Percentiles rank a stretch among this genome's conserved stretches.
phyloP scores from a whole-genome alignment of 2,329 filamentous ascomycete species.

The Diplodia seriata region DNA sequence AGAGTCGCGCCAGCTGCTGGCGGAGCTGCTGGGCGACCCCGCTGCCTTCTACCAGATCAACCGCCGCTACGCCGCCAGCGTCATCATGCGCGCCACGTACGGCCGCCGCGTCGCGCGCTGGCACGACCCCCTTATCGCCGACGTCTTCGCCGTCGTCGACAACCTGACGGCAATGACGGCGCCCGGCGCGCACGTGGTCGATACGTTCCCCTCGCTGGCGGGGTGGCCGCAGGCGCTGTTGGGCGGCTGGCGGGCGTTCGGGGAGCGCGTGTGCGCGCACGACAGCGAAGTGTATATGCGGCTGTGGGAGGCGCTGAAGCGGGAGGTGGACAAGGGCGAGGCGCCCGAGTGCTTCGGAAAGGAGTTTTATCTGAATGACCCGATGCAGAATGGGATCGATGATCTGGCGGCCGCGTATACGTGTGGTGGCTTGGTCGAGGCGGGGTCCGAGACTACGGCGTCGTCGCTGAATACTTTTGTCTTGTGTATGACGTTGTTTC shows the following conservation, averaged over 20 bases:
- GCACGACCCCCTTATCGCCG: slow-evolving; percentile 34
- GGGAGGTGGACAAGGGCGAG: slow-evolving; percentile 46
- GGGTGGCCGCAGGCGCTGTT: slow-evolving; percentile 43
- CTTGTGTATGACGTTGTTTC: slow-evolving; percentile 36
- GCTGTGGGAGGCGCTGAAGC: slow-evolving; percentile 44
- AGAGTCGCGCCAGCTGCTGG: slow-evolving; percentile 54
- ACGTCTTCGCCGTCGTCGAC: slow-evolving; percentile 39
- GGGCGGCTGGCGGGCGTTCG: slow-evolving; percentile 42
- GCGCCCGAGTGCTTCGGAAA: slow-evolving; percentile 39
- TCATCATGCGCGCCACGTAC: slow-evolving; percentile 49
- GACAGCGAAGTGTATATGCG: slow-evolving; percentile 48
- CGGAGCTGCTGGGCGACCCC: slow-evolving; percentile 48
- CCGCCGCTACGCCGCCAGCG: slow-evolving; percentile 42
- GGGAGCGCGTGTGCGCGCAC: slow-evolving; percentile 47
- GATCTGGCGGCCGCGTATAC: slow-evolving; percentile 27
- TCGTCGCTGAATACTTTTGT: slow-evolving; percentile 35
- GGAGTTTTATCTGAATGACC: slow-evolving; percentile 45
- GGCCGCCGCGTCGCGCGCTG: slow-evolving; percentile 43
- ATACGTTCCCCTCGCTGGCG: slow-evolving; percentile 42
- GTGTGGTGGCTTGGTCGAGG: slow-evolving; percentile 40
- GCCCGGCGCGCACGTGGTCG: slow-evolving; percentile 43
- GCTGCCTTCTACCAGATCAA: slow-evolving; percentile 36
- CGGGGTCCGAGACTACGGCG: slow-evolving; percentile 41
- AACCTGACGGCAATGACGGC: slow-evolving; percentile 42
- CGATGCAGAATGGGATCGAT: slow-evolving; percentile 44